These are phyloP conservation scores for Lecanosticta acicola DNA, from an alignment of 2,329 filamentous ascomycete species.

Conservation along the genomic window DNA sequence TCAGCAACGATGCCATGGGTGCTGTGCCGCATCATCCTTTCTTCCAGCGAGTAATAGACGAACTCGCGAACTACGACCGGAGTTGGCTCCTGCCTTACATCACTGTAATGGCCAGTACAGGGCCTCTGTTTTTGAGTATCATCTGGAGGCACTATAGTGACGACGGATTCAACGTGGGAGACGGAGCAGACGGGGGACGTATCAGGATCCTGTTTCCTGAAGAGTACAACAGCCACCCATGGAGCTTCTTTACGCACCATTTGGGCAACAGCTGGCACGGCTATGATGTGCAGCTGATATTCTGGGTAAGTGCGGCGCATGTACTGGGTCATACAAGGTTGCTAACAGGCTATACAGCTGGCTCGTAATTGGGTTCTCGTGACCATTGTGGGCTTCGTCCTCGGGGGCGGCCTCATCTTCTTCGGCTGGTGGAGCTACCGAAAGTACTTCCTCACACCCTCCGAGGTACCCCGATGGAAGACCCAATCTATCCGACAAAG, in stretches of 20 bases:
- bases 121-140: constrained; percentile 68
- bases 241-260: constrained; percentile 68
- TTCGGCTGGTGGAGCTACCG: constrained; percentile 49
- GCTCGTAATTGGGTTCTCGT: constrained; percentile 52
- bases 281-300: constrained; percentile 58
- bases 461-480: constrained; percentile 25
- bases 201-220: constrained; percentile 64
- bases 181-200: constrained; percentile 42
- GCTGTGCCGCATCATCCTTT: constrained; percentile 67
- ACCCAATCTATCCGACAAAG: constrained; percentile 17
- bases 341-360: constrained; percentile 28
- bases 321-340: neutral
- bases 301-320: constrained; percentile 47
- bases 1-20: constrained; percentile 77
- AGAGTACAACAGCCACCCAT: constrained; percentile 62
- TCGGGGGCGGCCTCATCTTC: constrained; percentile 45
- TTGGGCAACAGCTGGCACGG: constrained; percentile 61
- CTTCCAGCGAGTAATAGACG: constrained; percentile 64
- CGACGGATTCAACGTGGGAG: constrained; percentile 40
- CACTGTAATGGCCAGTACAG: constrained; percentile 74
- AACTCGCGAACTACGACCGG: constrained; percentile 61
- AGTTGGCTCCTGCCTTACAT: constrained; percentile 68
- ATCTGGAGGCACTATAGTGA: constrained; percentile 70
- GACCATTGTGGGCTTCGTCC: constrained; percentile 47
- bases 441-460: constrained; percentile 32